A percentile compares a stretch with the other conserved stretches of the same genome.
Conservation (phyloP, 192 early-diverging fungal genomes). For the Spizellomyces punctatus region DNA sequence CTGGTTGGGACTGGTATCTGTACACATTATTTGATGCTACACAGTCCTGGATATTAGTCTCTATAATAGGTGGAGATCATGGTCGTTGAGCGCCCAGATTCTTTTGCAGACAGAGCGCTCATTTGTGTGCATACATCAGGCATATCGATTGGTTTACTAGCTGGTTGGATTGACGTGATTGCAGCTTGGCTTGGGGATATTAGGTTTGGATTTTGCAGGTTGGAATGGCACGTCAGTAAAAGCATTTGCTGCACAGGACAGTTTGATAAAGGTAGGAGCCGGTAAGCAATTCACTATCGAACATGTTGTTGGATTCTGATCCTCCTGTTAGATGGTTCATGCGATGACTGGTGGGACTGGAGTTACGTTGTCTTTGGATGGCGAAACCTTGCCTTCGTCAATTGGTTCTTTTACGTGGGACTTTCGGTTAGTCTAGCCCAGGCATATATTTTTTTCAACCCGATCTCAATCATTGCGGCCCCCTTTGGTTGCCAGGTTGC, state of each 20-base stretch:
- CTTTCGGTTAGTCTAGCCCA: slow-evolving; percentile 48
- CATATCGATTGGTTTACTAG: slow-evolving; percentile 73
- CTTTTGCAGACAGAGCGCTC: neutral
- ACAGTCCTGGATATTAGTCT: slow-evolving; percentile 86
- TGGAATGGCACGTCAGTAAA: slow-evolving; percentile 87
- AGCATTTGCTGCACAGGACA: slow-evolving; percentile 84
- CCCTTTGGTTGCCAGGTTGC: slow-evolving; percentile 44
- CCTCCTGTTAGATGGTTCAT: slow-evolving; percentile 54
- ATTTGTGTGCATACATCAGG: slow-evolving; percentile 13
- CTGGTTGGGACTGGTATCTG: slow-evolving; percentile 16
- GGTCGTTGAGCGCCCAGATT: neutral
- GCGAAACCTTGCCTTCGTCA: slow-evolving; percentile 57
- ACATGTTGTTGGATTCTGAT: neutral
- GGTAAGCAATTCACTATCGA: neutral
- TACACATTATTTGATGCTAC: slow-evolving; percentile 55
- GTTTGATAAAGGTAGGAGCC: slow-evolving; percentile 54
- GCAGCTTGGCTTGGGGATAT: slow-evolving; percentile 90
- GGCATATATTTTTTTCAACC: too few relatives aligned
- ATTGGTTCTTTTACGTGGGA: slow-evolving; percentile 78
- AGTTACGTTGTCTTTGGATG: slow-evolving; percentile 57
- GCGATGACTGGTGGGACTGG: slow-evolving; percentile 76
- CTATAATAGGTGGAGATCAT: slow-evolving; percentile 64
- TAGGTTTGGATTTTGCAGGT: slow-evolving; percentile 80
- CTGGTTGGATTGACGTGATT: slow-evolving; percentile 85
- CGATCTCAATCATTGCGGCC: too few relatives aligned